These are phyloP conservation scores for Hyphodiscus sp. DNA, from an alignment of 2,329 filamentous ascomycete genomes.

Conservation along the genomic window DNA sequence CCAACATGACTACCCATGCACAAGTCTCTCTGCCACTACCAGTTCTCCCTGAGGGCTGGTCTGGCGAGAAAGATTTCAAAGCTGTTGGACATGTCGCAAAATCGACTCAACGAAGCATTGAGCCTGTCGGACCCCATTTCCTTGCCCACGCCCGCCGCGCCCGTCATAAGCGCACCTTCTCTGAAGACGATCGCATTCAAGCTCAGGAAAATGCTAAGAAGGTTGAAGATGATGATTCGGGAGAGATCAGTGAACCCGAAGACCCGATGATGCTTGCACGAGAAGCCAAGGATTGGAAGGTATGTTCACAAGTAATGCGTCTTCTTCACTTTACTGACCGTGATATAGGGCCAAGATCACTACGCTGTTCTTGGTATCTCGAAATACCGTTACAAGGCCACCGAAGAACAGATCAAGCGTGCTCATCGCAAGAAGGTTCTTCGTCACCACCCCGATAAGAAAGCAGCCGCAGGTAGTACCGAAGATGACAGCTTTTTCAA, in stretches of 20 bases:
- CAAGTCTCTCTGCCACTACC: conserved; percentile 60
- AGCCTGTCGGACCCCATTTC: conserved; percentile 96
- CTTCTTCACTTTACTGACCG: conserved; percentile 10
- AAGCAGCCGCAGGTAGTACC: conserved; percentile 77
- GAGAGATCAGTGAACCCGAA: conserved; percentile 89
- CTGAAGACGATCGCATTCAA: conserved; percentile 96
- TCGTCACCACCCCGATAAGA: conserved; percentile 98
- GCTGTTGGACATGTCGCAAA: conserved; percentile 68
- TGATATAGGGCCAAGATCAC: conserved; percentile 76
- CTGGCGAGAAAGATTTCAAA: conserved; percentile 88
- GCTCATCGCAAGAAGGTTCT: conserved; percentile 99
- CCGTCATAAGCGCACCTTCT: conserved; percentile 95
- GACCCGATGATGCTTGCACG: conserved; percentile 86
- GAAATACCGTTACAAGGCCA: conserved; percentile 88
- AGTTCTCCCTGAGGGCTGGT: conserved; percentile 72
- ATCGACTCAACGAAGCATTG: conserved; percentile 79
- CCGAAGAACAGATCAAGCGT: conserved; percentile 97
- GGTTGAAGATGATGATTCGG: conserved; percentile 82
- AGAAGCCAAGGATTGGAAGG: conserved; percentile 99
- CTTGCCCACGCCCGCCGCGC: conserved; percentile 93
- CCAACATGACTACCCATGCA: conserved; percentile 22
- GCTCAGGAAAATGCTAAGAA: conserved; percentile 94
- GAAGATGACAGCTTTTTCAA: conserved; percentile 99
- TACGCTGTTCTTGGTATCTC: conserved; percentile 92
- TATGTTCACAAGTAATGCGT: conserved; percentile 34